phyloP scores from a whole-genome alignment of 441 rosid species.

The Gossypium davidsonii region DNA sequence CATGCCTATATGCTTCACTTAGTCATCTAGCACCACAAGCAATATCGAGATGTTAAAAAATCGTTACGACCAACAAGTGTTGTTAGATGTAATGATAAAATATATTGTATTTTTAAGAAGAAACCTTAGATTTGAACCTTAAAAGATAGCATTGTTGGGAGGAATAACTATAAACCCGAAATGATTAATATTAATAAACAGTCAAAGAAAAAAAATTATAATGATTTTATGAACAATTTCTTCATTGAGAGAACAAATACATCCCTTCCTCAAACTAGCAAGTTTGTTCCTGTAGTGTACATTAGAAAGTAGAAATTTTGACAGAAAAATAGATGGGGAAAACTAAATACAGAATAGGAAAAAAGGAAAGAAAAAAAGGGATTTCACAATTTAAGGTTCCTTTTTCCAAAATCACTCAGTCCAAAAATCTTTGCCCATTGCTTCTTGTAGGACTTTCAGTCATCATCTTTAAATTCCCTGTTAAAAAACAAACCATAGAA shows the following conservation, averaged over 20 bases:
- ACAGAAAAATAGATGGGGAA: neutral
- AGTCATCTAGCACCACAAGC: too few species aligned
- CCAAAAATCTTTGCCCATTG: conserved; percentile 18
- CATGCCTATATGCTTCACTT: neutral
- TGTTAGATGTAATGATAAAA: too few species aligned
- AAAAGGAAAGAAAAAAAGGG: neutral
- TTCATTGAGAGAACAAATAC: neutral
- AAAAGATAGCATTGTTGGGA: too few species aligned
- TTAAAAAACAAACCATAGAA: conserved; percentile 14
- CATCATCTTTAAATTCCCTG: conserved; percentile 98
- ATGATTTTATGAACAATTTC: neutral
- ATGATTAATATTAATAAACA: too few species aligned
- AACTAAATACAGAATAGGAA: neutral
- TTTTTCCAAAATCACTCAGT: neutral
- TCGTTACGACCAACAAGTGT: too few species aligned
- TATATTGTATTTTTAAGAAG: too few species aligned
- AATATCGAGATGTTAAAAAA: too few species aligned
- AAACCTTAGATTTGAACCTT: too few species aligned
- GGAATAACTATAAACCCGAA: too few species aligned
- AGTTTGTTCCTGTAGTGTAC: neutral
- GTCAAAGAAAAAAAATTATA: too few species aligned
- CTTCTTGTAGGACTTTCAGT: conserved; percentile 32
- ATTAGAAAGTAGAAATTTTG: neutral
- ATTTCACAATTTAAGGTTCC: neutral
- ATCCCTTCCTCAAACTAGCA: neutral